Evolutionary conservation across 495 filamentous ascomycete genomes (phyloP).

Genomic region (Amniculicola lignicola): DNA sequence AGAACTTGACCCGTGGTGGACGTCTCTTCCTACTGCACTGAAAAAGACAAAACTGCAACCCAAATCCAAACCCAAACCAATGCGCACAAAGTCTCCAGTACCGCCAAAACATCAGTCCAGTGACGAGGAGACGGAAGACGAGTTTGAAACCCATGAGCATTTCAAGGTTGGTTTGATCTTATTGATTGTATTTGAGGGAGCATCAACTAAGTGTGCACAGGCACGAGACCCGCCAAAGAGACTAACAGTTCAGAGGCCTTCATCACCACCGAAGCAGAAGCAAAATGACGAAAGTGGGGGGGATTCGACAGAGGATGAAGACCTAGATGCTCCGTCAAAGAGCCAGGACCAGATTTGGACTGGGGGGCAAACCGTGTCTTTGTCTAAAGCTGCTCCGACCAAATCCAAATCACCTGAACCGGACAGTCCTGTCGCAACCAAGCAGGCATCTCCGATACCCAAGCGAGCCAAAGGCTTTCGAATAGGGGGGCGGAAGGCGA

Average conservation of each 20-base stretch:
- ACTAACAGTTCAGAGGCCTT: no score
- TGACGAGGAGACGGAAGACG: conserved; percentile 40
- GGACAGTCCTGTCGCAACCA: neutral
- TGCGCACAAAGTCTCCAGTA: neutral
- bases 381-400: neutral
- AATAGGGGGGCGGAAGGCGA: conserved; percentile 21
- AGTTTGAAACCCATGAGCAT: conserved; percentile 32
- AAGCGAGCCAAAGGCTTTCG: conserved; percentile 26
- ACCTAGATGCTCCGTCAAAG: conserved; percentile 28
- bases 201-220: neutral
- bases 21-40: neutral
- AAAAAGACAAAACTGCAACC: neutral
- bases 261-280: neutral
- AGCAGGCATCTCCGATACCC: no score
- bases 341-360: conserved; percentile 10
- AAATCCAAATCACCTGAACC: conserved; percentile 2
- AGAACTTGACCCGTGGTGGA: conserved; percentile 15
- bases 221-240: neutral
- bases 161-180: conserved; percentile 10
- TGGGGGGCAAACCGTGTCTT: neutral
- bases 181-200: neutral
- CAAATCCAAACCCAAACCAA: neutral
- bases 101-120: conserved; percentile 37
- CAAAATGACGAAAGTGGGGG: neutral
- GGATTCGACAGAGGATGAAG: conserved; percentile 25